Evolutionary conservation across 345 rosid genomes (phyloP), one percentile per base, ranked within the genome.

Genomic region (Gossypium stocksii): DNA sequence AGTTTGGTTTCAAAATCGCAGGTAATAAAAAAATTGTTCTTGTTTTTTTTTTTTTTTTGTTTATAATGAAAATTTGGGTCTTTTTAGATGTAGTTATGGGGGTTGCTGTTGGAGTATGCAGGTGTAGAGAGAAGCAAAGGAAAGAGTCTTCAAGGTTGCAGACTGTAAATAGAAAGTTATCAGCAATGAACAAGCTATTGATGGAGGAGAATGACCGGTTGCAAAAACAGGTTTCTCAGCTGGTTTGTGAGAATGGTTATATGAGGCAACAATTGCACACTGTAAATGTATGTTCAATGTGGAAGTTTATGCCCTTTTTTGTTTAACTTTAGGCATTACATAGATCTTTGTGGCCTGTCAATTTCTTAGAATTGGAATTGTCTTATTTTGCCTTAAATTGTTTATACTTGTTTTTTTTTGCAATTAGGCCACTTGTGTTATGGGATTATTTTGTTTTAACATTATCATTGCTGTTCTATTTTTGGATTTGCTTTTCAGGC

Each of bases 1-100:
- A 88, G 98, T 96, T 77, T 96, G 99, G 99, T 96, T 96, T 75
- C 99, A 96, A 63, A 96, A 96, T 74, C 97, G 98, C 85, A 93
- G 99, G 99, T 92, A 75, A 27, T 20, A 53, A 27, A 25, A 27
- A 25, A 63, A 56, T 44, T 44, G 66, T 27, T n/a, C 25, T 45
- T 67, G 14, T 2, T 46, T 66, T 45, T 43, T 38, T 2, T 46
- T 66, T 45, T 43, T 38, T 7, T 22, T 41, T 53, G 34, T 8
- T 25, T 48, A 48, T 38, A 8, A 34, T 16, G 20, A 29, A 10
- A 62, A 62, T 6, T 27, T 62, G 70, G 51, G 25, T n/a, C 9
- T 64, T 66, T 45, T 52, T 12, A 48, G 17, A 48, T 17, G 29
- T 19, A 12, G 4, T 16, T 13, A 9, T 34, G 41, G 44, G 10